Evolutionary conservation across 176 grass and related monocot species (phyloP).

Genomic region (Coix lacrymajobi): DNA sequence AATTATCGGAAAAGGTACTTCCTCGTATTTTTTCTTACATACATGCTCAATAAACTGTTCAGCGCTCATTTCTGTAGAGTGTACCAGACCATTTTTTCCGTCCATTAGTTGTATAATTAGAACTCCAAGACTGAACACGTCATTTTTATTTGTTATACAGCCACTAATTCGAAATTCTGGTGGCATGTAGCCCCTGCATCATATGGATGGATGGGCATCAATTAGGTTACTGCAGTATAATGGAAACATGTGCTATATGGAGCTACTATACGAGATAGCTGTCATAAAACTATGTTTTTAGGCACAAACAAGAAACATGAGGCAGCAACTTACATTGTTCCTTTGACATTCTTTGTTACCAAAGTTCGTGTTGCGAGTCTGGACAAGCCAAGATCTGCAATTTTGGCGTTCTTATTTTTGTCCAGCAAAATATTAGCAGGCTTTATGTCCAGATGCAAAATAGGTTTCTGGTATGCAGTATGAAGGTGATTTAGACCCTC

Average conservation of each 20-base stretch:
- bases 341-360: neutral
- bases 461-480: neutral
- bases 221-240: neutral
- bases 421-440: neutral
- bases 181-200: neutral
- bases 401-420: neutral
- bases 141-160: neutral
- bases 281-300: no score
- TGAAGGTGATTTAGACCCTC: neutral
- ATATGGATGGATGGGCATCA: no score
- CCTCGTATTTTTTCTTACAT: no score
- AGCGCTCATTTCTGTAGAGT: no score
- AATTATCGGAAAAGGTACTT: no score
- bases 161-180: neutral
- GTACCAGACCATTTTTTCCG: no score
- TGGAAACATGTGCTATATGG: neutral
- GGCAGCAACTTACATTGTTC: neutral
- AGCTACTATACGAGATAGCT: no score
- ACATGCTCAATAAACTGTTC: no score
- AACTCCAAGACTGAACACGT: neutral
- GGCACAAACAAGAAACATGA: neutral
- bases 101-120: neutral
- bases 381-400: neutral
- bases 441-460: neutral
- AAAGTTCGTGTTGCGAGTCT: neutral